Evolutionary conservation across 2,329 filamentous ascomycete genomes (phyloP), one percentile per base, ranked within the genome.

Genomic region (Alternaria tenuissima): DNA sequence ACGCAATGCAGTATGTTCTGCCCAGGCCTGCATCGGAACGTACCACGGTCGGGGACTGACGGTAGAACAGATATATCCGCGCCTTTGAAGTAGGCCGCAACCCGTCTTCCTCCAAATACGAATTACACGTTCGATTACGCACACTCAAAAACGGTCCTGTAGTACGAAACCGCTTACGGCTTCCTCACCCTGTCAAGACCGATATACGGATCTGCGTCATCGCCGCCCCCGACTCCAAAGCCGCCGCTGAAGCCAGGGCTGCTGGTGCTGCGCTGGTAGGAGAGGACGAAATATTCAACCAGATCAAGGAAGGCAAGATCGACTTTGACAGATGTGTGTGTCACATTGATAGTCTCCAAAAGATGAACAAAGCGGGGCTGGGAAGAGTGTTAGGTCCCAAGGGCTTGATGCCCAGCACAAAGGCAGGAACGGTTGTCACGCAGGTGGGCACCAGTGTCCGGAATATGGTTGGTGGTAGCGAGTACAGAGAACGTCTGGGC

Each of bases 131-230:
- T 70, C 93, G 91, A 74, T 82, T 99, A 64, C 90, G 90, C 73
- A 93, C 94, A 2, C 85, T 88, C 69, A 94, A 94, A 78, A 94
- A 93, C 79, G 93, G 94, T 0, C 90, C 94, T 18, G 88, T 95
- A 8, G 85, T 99, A 67, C 91, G 94, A 65, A 96, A 92, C 81
- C 91, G 92, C 76, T 85, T 99, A 75, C 89, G 91, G 42, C 89
- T 99, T 18, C 95, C 95, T 0, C 91, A 96, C 79, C 90, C 94
- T 5, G 92, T 98, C 67, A 91, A 93, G 78, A 96, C 92, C 64
- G 93, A 96, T 78, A 85, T 93, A 52, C 89, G 90, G 64, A 93
- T 99, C 73, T 95, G 90, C 75, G 95, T 98, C 57, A 92, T 99
- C 69, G 94, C 91, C 77, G 89, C 92, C n/a, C 90, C 94, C 56